These are phyloP conservation scores for Podosphaera leucotricha DNA, from an alignment of 2,329 filamentous ascomycete genomes.

Conservation along the genomic window DNA sequence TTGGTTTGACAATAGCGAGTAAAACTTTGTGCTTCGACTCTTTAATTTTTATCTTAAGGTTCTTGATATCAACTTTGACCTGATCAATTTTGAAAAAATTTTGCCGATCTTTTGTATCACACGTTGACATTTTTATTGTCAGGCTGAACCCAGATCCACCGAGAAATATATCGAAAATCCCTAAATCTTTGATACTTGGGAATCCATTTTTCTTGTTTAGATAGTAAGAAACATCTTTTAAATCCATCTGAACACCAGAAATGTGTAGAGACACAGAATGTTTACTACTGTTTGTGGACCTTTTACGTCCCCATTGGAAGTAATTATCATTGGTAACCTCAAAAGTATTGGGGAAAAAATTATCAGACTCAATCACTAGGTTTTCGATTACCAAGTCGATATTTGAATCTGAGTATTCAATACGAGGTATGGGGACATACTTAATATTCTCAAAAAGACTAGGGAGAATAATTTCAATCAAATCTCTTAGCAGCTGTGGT, in stretches of 20 bases:
- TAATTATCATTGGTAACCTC: slow-evolving; percentile 85
- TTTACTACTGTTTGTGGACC: slow-evolving; percentile 54
- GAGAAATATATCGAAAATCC: slow-evolving; percentile 71
- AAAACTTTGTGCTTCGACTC: slow-evolving; percentile 88
- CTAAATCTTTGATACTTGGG: slow-evolving; percentile 65
- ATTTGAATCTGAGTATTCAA: slow-evolving; percentile 69
- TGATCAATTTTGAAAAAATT: slow-evolving; percentile 92
- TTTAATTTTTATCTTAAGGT: slow-evolving; percentile 73
- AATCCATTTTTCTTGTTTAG: slow-evolving; percentile 89
- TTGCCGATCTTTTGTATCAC: slow-evolving; percentile 48
- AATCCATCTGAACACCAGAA: slow-evolving; percentile 77
- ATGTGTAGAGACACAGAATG: slow-evolving; percentile 65
- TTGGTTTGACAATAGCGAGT: slow-evolving; percentile 65
- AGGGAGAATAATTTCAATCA: slow-evolving; percentile 70
- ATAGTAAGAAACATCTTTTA: slow-evolving; percentile 80
- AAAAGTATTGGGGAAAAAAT: slow-evolving; percentile 78
- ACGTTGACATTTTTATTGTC: slow-evolving; percentile 68
- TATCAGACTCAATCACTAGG: slow-evolving; percentile 83
- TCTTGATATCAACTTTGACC: slow-evolving; percentile 52
- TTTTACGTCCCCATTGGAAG: slow-evolving; percentile 85
- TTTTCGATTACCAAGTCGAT: slow-evolving; percentile 86
- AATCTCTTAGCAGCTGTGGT: slow-evolving; percentile 71
- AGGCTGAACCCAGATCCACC: slow-evolving; percentile 76
- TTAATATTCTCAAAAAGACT: slow-evolving; percentile 59
- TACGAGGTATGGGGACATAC: slow-evolving; percentile 81